A percentile compares a stretch with the other conserved stretches of the same genome.
phyloP scores from a whole-genome alignment of 495 filamentous ascomycete genomes.

The Annulohypoxylon bovei region DNA sequence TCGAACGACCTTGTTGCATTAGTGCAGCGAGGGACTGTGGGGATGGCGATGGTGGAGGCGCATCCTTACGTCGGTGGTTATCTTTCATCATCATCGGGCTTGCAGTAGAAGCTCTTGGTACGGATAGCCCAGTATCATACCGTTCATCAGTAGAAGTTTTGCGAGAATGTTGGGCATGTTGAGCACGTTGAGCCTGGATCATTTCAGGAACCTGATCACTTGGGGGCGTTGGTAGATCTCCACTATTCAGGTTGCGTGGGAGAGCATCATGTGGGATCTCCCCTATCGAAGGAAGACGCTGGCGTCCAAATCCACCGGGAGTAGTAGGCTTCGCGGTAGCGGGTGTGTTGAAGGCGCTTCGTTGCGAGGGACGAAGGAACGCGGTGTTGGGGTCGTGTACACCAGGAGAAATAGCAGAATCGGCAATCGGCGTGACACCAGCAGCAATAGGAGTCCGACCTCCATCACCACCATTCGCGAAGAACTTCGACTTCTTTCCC shows the following conservation, averaged over 20 bases:
- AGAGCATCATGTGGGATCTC: constrained; percentile 66
- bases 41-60: constrained; percentile 63
- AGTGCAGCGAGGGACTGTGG: constrained; percentile 57
- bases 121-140: constrained; percentile 38
- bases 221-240: constrained; percentile 46
- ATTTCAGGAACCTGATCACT: constrained; percentile 34
- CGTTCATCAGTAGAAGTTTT: constrained; percentile 33
- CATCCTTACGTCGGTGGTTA: constrained; percentile 41
- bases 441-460: constrained; percentile 80
- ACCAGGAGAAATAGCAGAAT: constrained; percentile 84
- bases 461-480: constrained; percentile 69
- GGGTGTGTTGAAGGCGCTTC: constrained; percentile 68
- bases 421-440: constrained; percentile 88
- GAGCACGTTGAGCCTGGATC: constrained; percentile 19
- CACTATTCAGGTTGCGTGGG: constrained; percentile 48
- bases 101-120: constrained; percentile 56
- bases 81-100: constrained; percentile 62
- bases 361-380: constrained; percentile 69
- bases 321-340: constrained; percentile 78
- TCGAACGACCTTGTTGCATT: constrained; percentile 64
- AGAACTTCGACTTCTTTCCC: constrained; percentile 71
- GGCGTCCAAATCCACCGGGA: constrained; percentile 72
- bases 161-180: constrained; percentile 32
- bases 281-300: constrained; percentile 84
- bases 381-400: constrained; percentile 72